Base-by-base conservation (phyloP, 116 monocot genomes). In the Posidonia oceanica region DNA sequence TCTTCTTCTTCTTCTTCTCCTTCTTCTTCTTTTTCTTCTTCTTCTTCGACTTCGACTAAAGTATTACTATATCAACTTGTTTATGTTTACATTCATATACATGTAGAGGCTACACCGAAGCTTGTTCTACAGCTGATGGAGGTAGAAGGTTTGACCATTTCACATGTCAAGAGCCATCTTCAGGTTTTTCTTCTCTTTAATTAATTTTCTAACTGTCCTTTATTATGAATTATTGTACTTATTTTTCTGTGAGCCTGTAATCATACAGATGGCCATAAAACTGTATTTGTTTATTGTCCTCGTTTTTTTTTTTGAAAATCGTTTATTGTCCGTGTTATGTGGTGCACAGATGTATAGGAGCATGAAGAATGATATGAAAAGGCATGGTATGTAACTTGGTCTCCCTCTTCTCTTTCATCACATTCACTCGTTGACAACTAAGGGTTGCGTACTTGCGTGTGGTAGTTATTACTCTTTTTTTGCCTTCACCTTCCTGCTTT, bases 111-210 rank as follows among this genome's bases (percentile, higher is more conserved):
- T 54, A 98, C 97, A 17, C 97, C 97, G 3, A 98, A 98, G 81
- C 85, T 89, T 40, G 87, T 98, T 69, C 87, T 98, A 63, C 93
- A 98, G 79, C 54, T 89, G 68, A 98, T 98, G 97, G 86, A 86
- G 72, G 87, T 92, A 4, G 82, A 74, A 85, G 93, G 97, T 20
- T 79, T 98, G 39, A 92, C 87, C 36, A 98, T 92, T 66, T 87
- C 97, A 65, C 97, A 98, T 82, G 87, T 98, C 70, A 98, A 98
- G 78, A 98, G 97, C 72, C 97, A 98, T 71, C 93, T 98, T 48
- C 97, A 98, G 89, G 90, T 90, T 15, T 48, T 16, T 61, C 12
- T 37, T 53, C 18, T n/a, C n/a, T n/a, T n/a, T n/a, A n/a, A n/a
- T n/a, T n/a, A n/a, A n/a, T n/a, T n/a, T n/a, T n/a, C n/a, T n/a